These are phyloP conservation scores for Globisporangium carolinianum DNA, from an alignment of 352 stramenopile species.

Conservation along the genomic window DNA sequence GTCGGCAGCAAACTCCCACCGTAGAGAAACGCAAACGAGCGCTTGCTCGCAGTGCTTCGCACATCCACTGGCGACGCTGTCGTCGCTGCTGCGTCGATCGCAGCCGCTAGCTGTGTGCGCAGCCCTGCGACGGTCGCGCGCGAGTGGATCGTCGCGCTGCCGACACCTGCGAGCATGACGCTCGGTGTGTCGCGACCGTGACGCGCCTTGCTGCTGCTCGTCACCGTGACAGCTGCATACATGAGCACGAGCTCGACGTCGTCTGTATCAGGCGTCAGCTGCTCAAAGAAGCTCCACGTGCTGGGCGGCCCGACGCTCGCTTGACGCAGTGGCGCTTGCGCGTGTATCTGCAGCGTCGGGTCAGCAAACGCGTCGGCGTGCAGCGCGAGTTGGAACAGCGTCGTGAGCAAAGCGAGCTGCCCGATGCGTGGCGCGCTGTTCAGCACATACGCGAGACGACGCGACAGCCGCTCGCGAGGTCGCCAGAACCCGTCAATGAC, in stretches of 20 bases:
- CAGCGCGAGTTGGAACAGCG: slow-evolving; percentile 27
- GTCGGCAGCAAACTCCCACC: slow-evolving; percentile 17
- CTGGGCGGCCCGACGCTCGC: background rate
- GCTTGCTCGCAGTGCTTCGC: background rate
- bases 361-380: slow-evolving; percentile 15
- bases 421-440: background rate
- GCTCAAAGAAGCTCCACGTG: background rate
- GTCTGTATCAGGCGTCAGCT: background rate
- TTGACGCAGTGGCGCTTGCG: background rate
- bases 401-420: slow-evolving; percentile 11
- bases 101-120: background rate
- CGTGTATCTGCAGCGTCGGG: slow-evolving; percentile 3
- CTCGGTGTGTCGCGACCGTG: background rate
- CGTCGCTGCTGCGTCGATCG: slow-evolving; percentile 1
- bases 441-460: background rate
- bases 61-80: background rate
- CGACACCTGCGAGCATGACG: slow-evolving; percentile 10
- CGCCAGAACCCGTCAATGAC: slow-evolving; percentile 2
- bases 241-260: slow-evolving; percentile 19
- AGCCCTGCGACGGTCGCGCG: background rate
- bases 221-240: slow-evolving; percentile 8
- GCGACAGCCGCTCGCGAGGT: background rate
- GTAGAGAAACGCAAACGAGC: slow-evolving; percentile 21
- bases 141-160: background rate
- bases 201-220: background rate